phyloP scores from a whole-genome alignment of 495 filamentous ascomycete species.

The Xylaria intraflava region DNA sequence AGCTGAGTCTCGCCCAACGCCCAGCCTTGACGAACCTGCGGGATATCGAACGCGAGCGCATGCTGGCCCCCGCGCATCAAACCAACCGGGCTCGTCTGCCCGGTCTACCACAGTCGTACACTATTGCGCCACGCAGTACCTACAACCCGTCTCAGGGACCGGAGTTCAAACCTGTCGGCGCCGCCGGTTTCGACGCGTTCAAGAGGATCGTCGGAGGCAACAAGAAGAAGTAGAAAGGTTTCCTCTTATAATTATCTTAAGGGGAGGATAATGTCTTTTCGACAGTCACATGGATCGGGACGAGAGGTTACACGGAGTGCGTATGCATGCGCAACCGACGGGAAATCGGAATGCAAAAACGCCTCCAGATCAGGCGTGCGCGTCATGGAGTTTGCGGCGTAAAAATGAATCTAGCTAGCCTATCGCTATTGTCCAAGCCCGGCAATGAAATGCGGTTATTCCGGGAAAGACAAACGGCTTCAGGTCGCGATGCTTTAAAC shows the following conservation, averaged over 20 bases:
- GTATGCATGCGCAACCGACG: neutral
- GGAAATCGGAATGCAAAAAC: neutral
- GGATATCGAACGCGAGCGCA: slow-evolving; percentile 60
- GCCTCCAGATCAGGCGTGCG: no score
- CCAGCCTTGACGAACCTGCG: slow-evolving; percentile 35
- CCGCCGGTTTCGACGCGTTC: slow-evolving; percentile 72
- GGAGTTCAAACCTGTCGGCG: slow-evolving; percentile 56
- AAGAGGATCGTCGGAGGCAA: slow-evolving; percentile 72
- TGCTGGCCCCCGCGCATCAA: slow-evolving; percentile 61
- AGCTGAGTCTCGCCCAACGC: slow-evolving; percentile 41
- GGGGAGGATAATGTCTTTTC: no score
- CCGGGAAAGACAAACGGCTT: no score
- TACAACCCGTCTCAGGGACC: slow-evolving; percentile 36
- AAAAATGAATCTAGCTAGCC: neutral
- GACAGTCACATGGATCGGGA: no score
- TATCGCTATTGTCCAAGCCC: neutral
- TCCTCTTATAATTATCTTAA: neutral
- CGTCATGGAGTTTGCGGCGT: neutral
- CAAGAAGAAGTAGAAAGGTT: slow-evolving; percentile 41
- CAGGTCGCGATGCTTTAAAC: no score
- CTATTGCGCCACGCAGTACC: slow-evolving; percentile 63
- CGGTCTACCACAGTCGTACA: slow-evolving; percentile 68
- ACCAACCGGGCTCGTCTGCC: slow-evolving; percentile 68
- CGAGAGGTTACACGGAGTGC: no score
- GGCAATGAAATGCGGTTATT: no score